Evolutionary conservation across 1,284 basidiomycete species (phyloP).

Genomic region (Ustilago nuda): DNA sequence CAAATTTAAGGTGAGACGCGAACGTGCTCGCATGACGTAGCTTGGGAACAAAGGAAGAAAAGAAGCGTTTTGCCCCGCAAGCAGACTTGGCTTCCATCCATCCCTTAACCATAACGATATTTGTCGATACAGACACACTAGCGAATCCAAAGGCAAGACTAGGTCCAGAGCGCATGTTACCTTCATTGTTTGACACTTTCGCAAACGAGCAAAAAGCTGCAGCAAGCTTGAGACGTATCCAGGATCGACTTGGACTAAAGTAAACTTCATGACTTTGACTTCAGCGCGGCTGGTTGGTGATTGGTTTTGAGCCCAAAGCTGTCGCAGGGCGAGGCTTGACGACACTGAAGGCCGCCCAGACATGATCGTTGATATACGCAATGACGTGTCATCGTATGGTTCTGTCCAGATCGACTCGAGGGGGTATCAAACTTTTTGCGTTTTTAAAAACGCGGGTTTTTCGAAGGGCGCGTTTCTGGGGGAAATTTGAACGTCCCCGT

Average conservation of each 20-base stretch:
- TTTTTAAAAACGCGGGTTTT: too few relatives aligned
- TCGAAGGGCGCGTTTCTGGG: too few relatives aligned
- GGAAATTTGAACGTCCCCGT: too few relatives aligned
- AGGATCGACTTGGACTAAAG: too few relatives aligned
- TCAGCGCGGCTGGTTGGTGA: too few relatives aligned
- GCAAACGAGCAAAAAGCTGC: not conserved
- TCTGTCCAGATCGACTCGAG: not conserved
- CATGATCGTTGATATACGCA: not conserved
- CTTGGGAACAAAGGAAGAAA: not conserved
- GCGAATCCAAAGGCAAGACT: not conserved
- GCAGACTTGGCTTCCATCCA: not conserved
- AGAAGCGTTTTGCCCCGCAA: conserved; percentile 16
- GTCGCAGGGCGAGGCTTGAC: too few relatives aligned
- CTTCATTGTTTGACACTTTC: not conserved
- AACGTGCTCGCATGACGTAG: conserved; percentile 22
- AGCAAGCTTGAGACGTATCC: too few relatives aligned
- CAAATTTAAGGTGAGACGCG: conserved; percentile 20
- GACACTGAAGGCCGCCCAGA: too few relatives aligned
- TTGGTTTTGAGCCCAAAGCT: too few relatives aligned
- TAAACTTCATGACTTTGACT: too few relatives aligned
- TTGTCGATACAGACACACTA: not conserved
- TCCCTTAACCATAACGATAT: not conserved
- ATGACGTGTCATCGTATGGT: not conserved
- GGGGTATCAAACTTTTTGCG: too few relatives aligned
- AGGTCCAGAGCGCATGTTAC: not conserved